Base-by-base conservation (phyloP, 768 basidiomycete species). In the Coprinopsis marcescibilis region DNA sequence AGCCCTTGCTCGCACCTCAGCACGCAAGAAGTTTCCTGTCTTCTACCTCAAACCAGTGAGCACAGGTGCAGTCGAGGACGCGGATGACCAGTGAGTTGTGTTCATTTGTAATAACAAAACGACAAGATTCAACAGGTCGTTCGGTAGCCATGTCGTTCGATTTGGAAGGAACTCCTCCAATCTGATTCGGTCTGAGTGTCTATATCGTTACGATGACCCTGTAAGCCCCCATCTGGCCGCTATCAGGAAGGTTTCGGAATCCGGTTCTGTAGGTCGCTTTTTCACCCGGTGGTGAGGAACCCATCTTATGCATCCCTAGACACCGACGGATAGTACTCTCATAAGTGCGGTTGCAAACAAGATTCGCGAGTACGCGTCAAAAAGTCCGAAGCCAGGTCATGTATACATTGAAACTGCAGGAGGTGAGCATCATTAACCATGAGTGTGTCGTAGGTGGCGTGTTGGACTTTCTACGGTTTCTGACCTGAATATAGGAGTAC, bases 371-470 rank as follows among this genome's bases (percentile, higher is more conserved):
- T 78, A 78, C 56, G 81, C 83, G 1, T 53, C 59, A 3, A 52
- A 50, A 1, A 41, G 56, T 17, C 53, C 47, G 2, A 55, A 56
- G 8, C 56, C 54, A 11, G 70, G 74, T 2, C 78, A 85, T 56
- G 76, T 93, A 72, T 97, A 85, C 57, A 67, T 97, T 37, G 95
- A 98, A 65, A 94, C 95, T 7, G 95, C 94, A 12, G 95, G 95
- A 78, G 95, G 94, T 91, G 64, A 72, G 80, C 27, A 43, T 25
- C 45, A 45, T 29, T 42, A 7, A 13, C 17, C 48, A 24, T 43
- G 17, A 36, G 45, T 34, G n/a, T 32, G 8, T 14, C 25, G 17
- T 24, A 37, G 41, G 48, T 49, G 49, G 39, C 12, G 25, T 48
- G 45, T 33, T 33, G 45, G 5, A 14, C 26, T n/a, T 21, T 32